Evolutionary conservation across 129 eudicot genomes (phyloP).

Genomic region (Ambrosia artemisiifolia): DNA sequence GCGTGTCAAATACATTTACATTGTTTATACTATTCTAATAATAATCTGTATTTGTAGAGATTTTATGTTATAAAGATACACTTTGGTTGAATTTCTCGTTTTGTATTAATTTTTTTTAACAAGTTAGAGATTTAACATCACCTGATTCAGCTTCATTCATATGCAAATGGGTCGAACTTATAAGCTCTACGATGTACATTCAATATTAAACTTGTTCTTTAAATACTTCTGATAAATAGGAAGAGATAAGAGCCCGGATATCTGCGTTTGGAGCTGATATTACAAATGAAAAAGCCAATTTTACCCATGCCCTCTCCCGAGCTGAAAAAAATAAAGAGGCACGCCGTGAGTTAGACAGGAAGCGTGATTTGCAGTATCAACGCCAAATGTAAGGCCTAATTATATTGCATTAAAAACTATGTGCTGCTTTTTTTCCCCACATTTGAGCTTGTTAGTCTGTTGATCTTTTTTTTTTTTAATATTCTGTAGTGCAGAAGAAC

Average conservation of each 20-base stretch:
- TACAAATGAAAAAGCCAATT: slow-evolving; percentile 55
- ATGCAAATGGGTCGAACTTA: not conserved
- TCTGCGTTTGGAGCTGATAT: slow-evolving; percentile 60
- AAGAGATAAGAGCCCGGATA: slow-evolving; percentile 62
- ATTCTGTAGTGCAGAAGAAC: slow-evolving; percentile 80
- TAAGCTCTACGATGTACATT: not conserved
- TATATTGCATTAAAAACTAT: not conserved
- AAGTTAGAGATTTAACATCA: not conserved
- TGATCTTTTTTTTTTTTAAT: slow-evolving; percentile 4
- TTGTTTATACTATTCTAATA: not conserved
- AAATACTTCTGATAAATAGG: slow-evolving; percentile 37
- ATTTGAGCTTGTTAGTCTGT: slow-evolving; percentile 18
- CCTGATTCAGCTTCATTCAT: not conserved
- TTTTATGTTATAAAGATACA: not conserved
- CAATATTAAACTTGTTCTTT: not conserved
- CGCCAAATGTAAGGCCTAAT: slow-evolving; percentile 67
- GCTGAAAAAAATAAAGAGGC: slow-evolving; percentile 57
- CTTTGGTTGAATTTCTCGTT: not conserved
- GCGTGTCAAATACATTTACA: not conserved
- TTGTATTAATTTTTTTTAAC: not conserved
- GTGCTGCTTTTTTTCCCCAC: not conserved
- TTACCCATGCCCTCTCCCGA: slow-evolving; percentile 41
- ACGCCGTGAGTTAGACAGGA: slow-evolving; percentile 67
- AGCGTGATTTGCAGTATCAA: slow-evolving; percentile 75
- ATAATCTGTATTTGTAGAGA: not conserved